Evolutionary conservation across 2,329 filamentous ascomycete genomes (phyloP), one percentile per base, ranked within the genome.

Genomic region (Sclerotinia minor): DNA sequence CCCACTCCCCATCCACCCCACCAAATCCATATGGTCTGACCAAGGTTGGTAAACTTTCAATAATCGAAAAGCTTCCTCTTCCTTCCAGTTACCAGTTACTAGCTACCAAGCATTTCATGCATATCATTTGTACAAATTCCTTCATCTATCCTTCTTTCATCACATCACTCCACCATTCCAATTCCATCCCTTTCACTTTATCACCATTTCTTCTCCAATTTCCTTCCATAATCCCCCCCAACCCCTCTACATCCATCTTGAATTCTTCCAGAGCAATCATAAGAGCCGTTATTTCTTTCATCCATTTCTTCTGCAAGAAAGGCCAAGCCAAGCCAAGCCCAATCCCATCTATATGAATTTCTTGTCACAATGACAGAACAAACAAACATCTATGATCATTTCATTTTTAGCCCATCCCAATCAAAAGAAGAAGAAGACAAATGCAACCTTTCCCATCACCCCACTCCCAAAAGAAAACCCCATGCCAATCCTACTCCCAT

Each of bases 261-360:
- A 41, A 54, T 29, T 38, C 45, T 63, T 45, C 41, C 19, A 50
- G n/a, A 50, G 15, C 24, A 52, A 55, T 65, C 63, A 55, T 65
- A 65, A 65, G 55, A 45, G 63, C 63, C 63, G 50, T 61, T 47
- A 65, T 32, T 29, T 29, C 47, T 53, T 53, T 41, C 47, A 65
- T 32, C 35, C 50, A 64, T 65, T 55, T 59, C 52, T 65, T 55
- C 41, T 64, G 60, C 60, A 64, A 64, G 49, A 32, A 58, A 64
- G 35, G 45, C 32, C 32, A 57, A 38, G 41, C 32, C 32, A 57
- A 38, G 41, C 11, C 44, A 19, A 47, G 21, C 55, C 64, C 44
- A 45, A 60, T 60, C 44, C 64, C 64, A 60, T 66, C 64, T 66
- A 66, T 66, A 66, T 66, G 55, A 52, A 49, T 66, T 35, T 41